phyloP scores from a whole-genome alignment of 1,284 basidiomycete species.

The Peniophora sp. region DNA sequence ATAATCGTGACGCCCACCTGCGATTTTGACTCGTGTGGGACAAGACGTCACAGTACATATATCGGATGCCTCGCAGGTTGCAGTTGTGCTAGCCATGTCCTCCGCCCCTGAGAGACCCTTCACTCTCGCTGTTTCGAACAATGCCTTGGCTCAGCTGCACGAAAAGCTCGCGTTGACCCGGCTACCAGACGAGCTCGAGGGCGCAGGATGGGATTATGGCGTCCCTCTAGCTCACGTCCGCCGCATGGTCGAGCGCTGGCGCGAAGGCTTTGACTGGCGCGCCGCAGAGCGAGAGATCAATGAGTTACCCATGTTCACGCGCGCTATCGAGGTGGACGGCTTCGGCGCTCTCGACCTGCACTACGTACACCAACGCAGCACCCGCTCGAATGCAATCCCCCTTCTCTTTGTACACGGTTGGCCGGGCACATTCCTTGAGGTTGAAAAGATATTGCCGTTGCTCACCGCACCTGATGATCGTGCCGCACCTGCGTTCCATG shows the following conservation, averaged over 20 bases:
- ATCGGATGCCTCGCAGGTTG: too few relatives aligned
- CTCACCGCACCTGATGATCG: conserved; percentile 8
- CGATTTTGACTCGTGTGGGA: too few relatives aligned
- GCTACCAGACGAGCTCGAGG: conserved; percentile 42
- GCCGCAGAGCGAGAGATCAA: conserved; percentile 36
- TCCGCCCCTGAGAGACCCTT: conserved; percentile 25
- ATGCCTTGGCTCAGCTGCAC: conserved; percentile 25
- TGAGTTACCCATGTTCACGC: conserved; percentile 38
- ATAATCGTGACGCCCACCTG: too few relatives aligned
- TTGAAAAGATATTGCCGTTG: conserved; percentile 22
- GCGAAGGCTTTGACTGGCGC: conserved; percentile 39
- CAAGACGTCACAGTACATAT: too few relatives aligned
- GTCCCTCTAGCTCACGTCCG: conserved; percentile 36
- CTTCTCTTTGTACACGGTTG: conserved; percentile 48
- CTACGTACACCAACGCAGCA: conserved; percentile 42
- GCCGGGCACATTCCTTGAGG: conserved; percentile 40
- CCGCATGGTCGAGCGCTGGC: conserved; percentile 35
- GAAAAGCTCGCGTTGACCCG: conserved; percentile 31
- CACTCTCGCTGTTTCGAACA: conserved; percentile 32
- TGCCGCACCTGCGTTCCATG: conserved; percentile 31
- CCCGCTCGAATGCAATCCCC: conserved; percentile 33
- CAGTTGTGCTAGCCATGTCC: too few relatives aligned
- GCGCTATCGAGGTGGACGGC: conserved; percentile 34
- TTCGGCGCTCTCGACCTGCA: conserved; percentile 37
- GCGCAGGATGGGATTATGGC: conserved; percentile 37